phyloP scores from a whole-genome alignment of 2,329 filamentous ascomycete genomes.

The Botrytis paeoniae region DNA sequence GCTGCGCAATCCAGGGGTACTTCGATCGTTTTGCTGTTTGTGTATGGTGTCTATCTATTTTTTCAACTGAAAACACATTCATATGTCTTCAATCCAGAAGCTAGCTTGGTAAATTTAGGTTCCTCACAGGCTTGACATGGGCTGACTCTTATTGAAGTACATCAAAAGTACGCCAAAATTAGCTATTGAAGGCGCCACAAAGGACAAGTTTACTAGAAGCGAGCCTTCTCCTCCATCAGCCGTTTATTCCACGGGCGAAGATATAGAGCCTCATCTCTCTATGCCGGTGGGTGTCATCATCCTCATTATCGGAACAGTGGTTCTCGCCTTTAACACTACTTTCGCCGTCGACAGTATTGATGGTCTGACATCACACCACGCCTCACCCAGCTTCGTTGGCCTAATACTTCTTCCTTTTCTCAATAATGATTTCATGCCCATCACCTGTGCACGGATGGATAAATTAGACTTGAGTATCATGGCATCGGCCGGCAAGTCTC shows the following conservation, averaged over 20 bases:
- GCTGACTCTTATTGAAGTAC: slow-evolving; percentile 18
- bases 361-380: slow-evolving; percentile 60
- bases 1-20: background rate
- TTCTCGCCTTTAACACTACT: slow-evolving; percentile 42
- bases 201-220: slow-evolving; percentile 38
- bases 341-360: slow-evolving; percentile 73
- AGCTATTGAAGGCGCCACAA: slow-evolving; percentile 61
- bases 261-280: background rate
- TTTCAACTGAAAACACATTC: slow-evolving; percentile 5
- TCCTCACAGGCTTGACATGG: slow-evolving; percentile 35
- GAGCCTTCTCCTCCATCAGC: background rate
- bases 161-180: slow-evolving; percentile 40
- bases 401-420: slow-evolving; percentile 74
- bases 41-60: background rate
- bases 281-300: background rate
- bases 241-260: background rate
- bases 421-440: slow-evolving; percentile 73
- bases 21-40: slow-evolving; percentile 37
- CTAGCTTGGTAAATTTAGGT: background rate
- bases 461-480: slow-evolving; percentile 72
- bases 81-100: background rate
- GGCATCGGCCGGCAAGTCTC: slow-evolving; percentile 73
- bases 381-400: slow-evolving; percentile 74
- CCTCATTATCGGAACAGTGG: background rate
- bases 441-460: slow-evolving; percentile 70